phyloP scores from a whole-genome alignment of 2,329 filamentous ascomycete species.

The Microascus cirrosus region DNA sequence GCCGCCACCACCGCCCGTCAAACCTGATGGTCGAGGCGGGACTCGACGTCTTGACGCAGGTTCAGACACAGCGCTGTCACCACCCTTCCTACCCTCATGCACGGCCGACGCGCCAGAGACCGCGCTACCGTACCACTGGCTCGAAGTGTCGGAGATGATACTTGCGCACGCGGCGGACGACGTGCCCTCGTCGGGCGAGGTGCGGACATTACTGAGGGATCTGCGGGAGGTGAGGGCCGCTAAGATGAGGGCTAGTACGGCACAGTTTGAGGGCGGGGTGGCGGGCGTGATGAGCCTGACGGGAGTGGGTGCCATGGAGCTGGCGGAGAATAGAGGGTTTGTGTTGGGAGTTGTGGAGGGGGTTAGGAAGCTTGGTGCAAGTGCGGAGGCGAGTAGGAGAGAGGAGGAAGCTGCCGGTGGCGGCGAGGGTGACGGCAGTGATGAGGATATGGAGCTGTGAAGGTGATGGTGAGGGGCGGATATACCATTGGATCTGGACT shows the following conservation, averaged over 20 bases:
- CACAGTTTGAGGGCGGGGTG: conserved; percentile 58
- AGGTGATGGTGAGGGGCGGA: not conserved
- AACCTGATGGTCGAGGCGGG: conserved; percentile 32
- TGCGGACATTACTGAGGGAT: conserved; percentile 67
- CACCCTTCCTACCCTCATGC: conserved; percentile 71
- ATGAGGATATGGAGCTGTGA: conserved; percentile 34
- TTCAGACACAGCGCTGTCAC: conserved; percentile 33
- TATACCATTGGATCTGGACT: not conserved
- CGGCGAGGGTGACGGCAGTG: conserved; percentile 49
- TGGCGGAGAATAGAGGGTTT: conserved; percentile 77
- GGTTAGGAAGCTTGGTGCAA: conserved; percentile 71
- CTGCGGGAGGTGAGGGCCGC: conserved; percentile 79
- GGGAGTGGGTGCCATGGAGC: conserved; percentile 86
- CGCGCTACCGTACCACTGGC: conserved; percentile 86
- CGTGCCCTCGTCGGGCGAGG: conserved; percentile 59
- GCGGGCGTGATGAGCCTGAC: conserved; percentile 57
- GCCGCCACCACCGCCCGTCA: conserved; percentile 54
- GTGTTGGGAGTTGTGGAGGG: conserved; percentile 80
- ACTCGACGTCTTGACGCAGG: conserved; percentile 14
- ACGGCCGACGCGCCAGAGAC: conserved; percentile 57
- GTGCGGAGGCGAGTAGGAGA: conserved; percentile 63
- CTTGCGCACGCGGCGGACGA: conserved; percentile 80
- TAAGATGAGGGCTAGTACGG: conserved; percentile 70
- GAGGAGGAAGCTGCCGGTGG: conserved; percentile 59
- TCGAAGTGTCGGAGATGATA: conserved; percentile 80